A percentile compares a stretch with the other conserved stretches of the same genome.
phyloP scores from a whole-genome alignment of 2,329 filamentous ascomycete species.

The Penicillium italicum region DNA sequence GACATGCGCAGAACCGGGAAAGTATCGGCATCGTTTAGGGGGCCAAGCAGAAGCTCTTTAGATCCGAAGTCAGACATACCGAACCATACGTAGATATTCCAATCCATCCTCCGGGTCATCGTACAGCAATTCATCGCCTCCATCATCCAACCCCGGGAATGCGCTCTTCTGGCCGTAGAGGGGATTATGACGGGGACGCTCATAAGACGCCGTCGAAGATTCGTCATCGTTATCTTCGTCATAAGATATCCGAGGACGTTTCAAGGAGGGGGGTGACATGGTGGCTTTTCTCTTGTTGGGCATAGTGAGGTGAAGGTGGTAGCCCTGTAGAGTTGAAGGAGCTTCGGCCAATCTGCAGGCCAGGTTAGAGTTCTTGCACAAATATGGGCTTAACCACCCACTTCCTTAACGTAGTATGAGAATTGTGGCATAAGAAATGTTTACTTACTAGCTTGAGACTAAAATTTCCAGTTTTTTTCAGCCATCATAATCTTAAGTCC shows the following conservation, averaged over 20 bases:
- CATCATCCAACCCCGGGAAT: slow-evolving; percentile 60
- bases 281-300: slow-evolving; percentile 34
- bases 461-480: neutral
- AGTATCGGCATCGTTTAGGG: neutral
- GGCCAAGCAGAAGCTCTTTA: neutral
- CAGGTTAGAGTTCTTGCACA: neutral
- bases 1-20: neutral
- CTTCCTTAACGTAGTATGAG: neutral
- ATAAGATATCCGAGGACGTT: slow-evolving; percentile 32
- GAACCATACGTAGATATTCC: slow-evolving; percentile 67
- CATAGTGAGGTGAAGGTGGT: slow-evolving; percentile 24
- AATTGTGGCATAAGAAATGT: too few species aligned
- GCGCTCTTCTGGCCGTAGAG: slow-evolving; percentile 70
- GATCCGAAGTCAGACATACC: slow-evolving; percentile 50
- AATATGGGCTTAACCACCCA: neutral
- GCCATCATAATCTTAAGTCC: neutral
- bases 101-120: slow-evolving; percentile 66
- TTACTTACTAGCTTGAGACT: neutral
- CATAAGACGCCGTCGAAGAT: slow-evolving; percentile 20
- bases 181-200: slow-evolving; percentile 53
- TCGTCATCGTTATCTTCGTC: slow-evolving; percentile 30
- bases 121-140: slow-evolving; percentile 58
- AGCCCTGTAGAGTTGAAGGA: slow-evolving; percentile 15
- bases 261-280: slow-evolving; percentile 23
- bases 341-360: slow-evolving; percentile 22